Conservation (phyloP, 371 early-diverging fungal genomes). For the Mucor indicus region DNA sequence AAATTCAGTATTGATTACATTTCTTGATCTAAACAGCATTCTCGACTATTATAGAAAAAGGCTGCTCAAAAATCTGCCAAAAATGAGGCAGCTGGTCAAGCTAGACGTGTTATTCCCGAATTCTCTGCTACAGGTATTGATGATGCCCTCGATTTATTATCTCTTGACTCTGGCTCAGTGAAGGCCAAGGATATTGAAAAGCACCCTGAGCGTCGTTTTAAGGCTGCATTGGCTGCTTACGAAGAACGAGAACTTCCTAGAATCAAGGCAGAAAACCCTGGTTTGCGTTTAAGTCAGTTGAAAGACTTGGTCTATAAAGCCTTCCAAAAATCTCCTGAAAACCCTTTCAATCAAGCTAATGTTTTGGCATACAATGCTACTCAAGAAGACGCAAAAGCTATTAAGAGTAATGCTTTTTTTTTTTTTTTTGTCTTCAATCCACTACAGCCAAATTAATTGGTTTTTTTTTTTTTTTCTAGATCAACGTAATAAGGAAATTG, state of each 20-base stretch:
- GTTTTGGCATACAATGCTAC: constrained; percentile 71
- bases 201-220: constrained; percentile 85
- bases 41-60: constrained; percentile 25
- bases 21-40: background rate
- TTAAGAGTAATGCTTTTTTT: constrained; percentile 30
- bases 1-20: too few relatives aligned
- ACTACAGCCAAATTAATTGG: too few relatives aligned
- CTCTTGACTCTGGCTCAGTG: constrained; percentile 23
- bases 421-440: background rate
- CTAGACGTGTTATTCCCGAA: constrained; percentile 55
- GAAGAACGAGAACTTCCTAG: constrained; percentile 61
- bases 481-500: constrained; percentile 25
- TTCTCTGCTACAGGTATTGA: constrained; percentile 76
- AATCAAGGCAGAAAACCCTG: constrained; percentile 70
- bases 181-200: constrained; percentile 64
- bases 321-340: constrained; percentile 82
- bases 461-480: background rate
- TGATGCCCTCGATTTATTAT: constrained; percentile 73
- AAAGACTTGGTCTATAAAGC: constrained; percentile 75
- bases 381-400: constrained; percentile 46
- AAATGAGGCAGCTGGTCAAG: constrained; percentile 41
- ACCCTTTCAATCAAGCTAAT: constrained; percentile 80
- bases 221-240: constrained; percentile 74
- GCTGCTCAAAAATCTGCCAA: constrained; percentile 56
- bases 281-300: constrained; percentile 72